phyloP scores from a whole-genome alignment of 352 stramenopile species.

The Stephanocyclus meneghinianus region DNA sequence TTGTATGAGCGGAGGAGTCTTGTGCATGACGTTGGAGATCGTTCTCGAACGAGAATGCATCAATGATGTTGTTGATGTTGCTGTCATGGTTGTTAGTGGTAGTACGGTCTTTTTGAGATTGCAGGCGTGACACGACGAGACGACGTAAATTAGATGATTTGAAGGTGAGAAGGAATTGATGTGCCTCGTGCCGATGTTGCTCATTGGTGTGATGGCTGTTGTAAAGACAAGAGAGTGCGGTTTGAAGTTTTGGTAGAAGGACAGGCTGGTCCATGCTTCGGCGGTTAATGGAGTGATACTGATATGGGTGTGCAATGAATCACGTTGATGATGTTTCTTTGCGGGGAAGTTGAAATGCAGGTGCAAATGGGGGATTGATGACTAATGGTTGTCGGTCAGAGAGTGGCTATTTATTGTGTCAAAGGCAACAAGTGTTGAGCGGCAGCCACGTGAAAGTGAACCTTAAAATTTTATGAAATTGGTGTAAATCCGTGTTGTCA shows the following conservation, averaged over 20 bases:
- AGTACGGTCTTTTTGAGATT: constrained; percentile 46
- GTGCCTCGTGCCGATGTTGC: constrained; percentile 47
- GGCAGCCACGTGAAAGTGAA: no score
- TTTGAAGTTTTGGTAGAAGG: constrained; percentile 40
- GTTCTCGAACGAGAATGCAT: neutral
- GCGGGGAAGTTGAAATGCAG: no score
- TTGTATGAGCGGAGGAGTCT: neutral
- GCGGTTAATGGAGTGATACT: neutral
- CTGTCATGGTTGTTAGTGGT: constrained; percentile 11
- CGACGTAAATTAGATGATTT: constrained; percentile 67
- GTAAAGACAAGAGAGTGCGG: constrained; percentile 42
- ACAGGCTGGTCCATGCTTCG: constrained; percentile 11
- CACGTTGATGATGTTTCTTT: no score
- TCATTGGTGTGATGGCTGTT: neutral
- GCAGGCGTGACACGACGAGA: constrained; percentile 48
- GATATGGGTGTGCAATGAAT: no score
- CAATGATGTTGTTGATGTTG: neutral
- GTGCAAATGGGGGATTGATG: no score
- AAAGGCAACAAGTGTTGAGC: no score
- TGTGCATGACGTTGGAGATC: neutral
- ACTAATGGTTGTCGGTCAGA: no score
- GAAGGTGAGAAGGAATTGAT: constrained; percentile 66
- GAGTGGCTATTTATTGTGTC: no score
- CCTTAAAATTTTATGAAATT: no score
- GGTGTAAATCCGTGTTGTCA: no score